These are phyloP conservation scores for Solanum dulcamara DNA, from an alignment of 257 asterid species.

Conservation along the genomic window DNA sequence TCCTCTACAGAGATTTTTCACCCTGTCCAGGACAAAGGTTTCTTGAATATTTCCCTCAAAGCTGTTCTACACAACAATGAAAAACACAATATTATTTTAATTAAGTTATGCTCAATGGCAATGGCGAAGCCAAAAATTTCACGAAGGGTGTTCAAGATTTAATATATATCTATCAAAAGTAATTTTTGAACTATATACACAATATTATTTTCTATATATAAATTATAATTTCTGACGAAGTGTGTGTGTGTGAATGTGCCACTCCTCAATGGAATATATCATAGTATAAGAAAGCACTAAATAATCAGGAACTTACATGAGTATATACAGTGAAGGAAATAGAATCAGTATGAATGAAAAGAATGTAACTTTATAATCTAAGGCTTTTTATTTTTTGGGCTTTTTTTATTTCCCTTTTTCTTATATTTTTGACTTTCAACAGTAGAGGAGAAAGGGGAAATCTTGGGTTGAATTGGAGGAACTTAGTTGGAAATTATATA, in stretches of 20 bases:
- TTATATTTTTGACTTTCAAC: neutral
- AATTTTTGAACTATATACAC: neutral
- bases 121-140: neutral
- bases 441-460: neutral
- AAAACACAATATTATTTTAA: neutral
- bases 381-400: neutral
- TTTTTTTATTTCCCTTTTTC: neutral
- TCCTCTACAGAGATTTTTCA: conserved; percentile 9
- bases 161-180: neutral
- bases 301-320: neutral
- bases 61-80: neutral
- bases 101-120: neutral
- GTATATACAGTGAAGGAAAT: neutral
- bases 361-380: neutral
- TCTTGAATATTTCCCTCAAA: neutral
- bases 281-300: neutral
- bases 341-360: neutral
- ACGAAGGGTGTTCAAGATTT: neutral
- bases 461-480: neutral
- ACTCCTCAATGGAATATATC: neutral
- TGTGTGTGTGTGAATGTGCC: neutral
- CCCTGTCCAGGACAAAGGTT: neutral
- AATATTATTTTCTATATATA: neutral
- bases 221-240: neutral
- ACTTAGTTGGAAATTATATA: neutral